phyloP scores from a whole-genome alignment of 306 rosid genomes.

The Ochetophila trinervis region DNA sequence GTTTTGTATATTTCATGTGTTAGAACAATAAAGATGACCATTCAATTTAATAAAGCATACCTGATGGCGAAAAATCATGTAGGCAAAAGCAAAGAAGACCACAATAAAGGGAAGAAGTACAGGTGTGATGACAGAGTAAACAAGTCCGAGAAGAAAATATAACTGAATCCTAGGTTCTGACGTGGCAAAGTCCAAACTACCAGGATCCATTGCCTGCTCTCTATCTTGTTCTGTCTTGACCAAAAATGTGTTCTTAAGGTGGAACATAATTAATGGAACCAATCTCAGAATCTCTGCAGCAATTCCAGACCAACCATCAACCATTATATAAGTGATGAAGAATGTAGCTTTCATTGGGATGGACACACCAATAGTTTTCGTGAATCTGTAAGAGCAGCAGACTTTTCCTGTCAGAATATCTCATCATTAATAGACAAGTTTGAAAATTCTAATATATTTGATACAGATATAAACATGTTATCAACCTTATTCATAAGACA shows the following conservation, averaged over 20 bases:
- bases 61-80: slow-evolving; percentile 84
- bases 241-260: slow-evolving; percentile 77
- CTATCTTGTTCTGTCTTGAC: slow-evolving; percentile 84
- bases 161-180: slow-evolving; percentile 87
- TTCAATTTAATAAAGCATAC: slow-evolving; percentile 29
- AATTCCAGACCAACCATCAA: slow-evolving; percentile 94
- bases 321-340: slow-evolving; percentile 89
- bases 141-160: slow-evolving; percentile 80
- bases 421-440: slow-evolving; percentile 14
- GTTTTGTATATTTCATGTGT: neutral
- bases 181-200: slow-evolving; percentile 57
- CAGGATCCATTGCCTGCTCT: slow-evolving; percentile 81
- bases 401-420: slow-evolving; percentile 19
- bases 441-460: neutral
- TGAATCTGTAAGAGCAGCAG: slow-evolving; percentile 49
- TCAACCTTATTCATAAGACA: neutral
- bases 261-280: slow-evolving; percentile 56
- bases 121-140: slow-evolving; percentile 84
- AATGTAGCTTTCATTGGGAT: slow-evolving; percentile 95
- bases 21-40: slow-evolving; percentile 8
- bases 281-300: slow-evolving; percentile 81
- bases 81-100: slow-evolving; percentile 78
- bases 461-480: neutral
- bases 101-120: slow-evolving; percentile 80
- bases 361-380: slow-evolving; percentile 72